Conservation (phyloP, 441 rosid species). For the Aleurites moluccanus region DNA sequence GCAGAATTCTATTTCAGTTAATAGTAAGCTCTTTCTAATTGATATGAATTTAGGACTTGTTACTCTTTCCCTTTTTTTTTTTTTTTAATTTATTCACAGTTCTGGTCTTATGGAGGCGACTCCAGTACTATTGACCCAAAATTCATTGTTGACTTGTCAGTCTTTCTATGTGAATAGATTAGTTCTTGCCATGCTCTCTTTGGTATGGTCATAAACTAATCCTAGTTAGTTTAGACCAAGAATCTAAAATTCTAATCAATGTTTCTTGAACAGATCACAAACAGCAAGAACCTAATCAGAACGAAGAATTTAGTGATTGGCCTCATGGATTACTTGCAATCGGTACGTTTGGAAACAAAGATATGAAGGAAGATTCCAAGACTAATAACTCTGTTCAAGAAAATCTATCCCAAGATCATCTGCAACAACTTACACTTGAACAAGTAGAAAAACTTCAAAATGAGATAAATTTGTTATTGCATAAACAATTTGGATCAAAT, state of each 20-base stretch:
- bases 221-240: not conserved
- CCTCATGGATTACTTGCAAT: conserved; percentile 48
- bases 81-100: not conserved
- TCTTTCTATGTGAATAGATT: no score
- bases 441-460: conserved; percentile 36
- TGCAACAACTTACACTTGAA: conserved; percentile 32
- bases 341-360: conserved; percentile 52
- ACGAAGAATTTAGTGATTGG: conserved; percentile 55
- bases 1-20: conserved; percentile 28
- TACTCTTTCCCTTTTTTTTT: no score
- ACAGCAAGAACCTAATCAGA: conserved; percentile 21
- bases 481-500: conserved; percentile 20
- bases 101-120: no score
- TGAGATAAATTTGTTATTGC: conserved; percentile 31
- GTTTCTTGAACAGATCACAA: conserved; percentile 22
- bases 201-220: no score
- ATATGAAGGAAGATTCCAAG: conserved; percentile 13
- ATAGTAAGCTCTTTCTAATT: conserved; percentile 34
- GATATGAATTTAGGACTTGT: no score
- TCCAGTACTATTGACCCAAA: no score
- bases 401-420: conserved; percentile 14
- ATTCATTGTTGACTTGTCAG: no score
- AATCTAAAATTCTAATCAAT: not conserved
- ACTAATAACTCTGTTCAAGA: conserved; percentile 19
- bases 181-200: no score